These are phyloP conservation scores for Cardamine resedifolia DNA, from an alignment of 345 rosid genomes.

Conservation along the genomic window DNA sequence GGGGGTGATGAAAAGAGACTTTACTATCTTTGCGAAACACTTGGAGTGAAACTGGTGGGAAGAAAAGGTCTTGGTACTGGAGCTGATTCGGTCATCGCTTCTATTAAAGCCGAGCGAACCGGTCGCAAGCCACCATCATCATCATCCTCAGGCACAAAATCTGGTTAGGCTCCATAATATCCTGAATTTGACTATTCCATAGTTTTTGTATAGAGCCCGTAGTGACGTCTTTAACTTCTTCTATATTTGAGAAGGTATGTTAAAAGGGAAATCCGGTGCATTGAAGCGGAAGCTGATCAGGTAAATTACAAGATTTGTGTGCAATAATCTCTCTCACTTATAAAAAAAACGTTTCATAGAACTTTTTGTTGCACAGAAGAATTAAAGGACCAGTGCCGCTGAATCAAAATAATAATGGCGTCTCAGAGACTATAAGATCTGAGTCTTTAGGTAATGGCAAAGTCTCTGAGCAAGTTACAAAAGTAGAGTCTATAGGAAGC, in stretches of 20 bases:
- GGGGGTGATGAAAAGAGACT: constrained; percentile 96
- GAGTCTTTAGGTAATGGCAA: constrained; percentile 56
- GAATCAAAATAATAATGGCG: constrained; percentile 27
- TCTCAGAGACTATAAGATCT: constrained; percentile 39
- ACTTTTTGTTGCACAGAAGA: constrained; percentile 45
- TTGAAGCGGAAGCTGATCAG: constrained; percentile 72
- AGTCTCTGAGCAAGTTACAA: constrained; percentile 31
- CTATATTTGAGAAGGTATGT: constrained; percentile 43
- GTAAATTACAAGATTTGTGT: constrained; percentile 36
- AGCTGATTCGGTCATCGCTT: constrained; percentile 83
- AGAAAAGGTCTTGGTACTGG: constrained; percentile 87
- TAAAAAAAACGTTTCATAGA: neutral
- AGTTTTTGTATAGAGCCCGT: neutral
- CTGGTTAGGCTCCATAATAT: constrained; percentile 42
- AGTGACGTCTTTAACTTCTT: constrained; percentile 22
- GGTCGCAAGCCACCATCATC: constrained; percentile 59
- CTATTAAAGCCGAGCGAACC: constrained; percentile 89
- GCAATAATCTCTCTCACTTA: neutral
- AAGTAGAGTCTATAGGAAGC: constrained; percentile 23
- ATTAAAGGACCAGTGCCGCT: constrained; percentile 37
- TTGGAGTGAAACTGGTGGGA: constrained; percentile 87
- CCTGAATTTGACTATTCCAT: neutral
- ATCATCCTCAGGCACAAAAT: constrained; percentile 47
- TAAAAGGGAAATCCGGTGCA: constrained; percentile 60
- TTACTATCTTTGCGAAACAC: constrained; percentile 71